Evolutionary conservation across 768 basidiomycete species (phyloP).

Genomic region (Austroboletus eburneus): DNA sequence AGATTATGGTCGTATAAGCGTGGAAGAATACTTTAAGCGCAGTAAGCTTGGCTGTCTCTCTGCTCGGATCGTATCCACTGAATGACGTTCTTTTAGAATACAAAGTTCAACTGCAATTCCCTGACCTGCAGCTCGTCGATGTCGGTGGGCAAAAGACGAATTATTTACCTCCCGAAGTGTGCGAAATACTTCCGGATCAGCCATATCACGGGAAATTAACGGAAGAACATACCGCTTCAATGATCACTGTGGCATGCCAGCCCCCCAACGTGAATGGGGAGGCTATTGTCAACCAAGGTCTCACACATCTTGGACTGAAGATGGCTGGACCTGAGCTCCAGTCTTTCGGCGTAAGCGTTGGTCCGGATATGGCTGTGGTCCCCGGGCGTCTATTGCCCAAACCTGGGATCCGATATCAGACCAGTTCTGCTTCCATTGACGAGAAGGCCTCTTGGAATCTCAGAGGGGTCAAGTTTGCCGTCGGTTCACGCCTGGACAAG

Average conservation of each 20-base stretch:
- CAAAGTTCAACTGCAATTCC: slow-evolving; percentile 33
- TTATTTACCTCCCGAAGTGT: slow-evolving; percentile 46
- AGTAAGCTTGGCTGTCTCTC: slow-evolving; percentile 32
- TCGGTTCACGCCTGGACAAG: slow-evolving; percentile 49
- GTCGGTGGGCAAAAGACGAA: slow-evolving; percentile 43
- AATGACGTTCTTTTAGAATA: slow-evolving; percentile 37
- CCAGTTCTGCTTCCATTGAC: slow-evolving; percentile 33
- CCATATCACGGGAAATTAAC: slow-evolving; percentile 48
- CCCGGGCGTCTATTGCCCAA: slow-evolving; percentile 48
- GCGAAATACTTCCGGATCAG: slow-evolving; percentile 42
- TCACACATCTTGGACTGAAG: slow-evolving; percentile 40
- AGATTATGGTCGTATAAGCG: slow-evolving; percentile 40
- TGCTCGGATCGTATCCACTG: neutral
- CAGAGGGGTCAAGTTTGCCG: slow-evolving; percentile 54
- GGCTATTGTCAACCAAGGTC: slow-evolving; percentile 41
- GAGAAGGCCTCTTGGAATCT: slow-evolving; percentile 52
- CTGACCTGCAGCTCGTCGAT: slow-evolving; percentile 43
- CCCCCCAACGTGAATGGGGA: slow-evolving; percentile 46
- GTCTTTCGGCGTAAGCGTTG: slow-evolving; percentile 44
- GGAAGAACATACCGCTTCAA: slow-evolving; percentile 47
- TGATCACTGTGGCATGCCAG: slow-evolving; percentile 49
- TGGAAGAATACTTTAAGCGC: slow-evolving; percentile 44
- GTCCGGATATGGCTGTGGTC: slow-evolving; percentile 50
- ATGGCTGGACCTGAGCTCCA: slow-evolving; percentile 32
- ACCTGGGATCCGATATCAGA: slow-evolving; percentile 40